Percentiles rank a stretch among this genome's conserved stretches.
These are phyloP conservation scores for Metschnikowia similis DNA, from an alignment of 805 yeast genomes.

Conservation along the genomic window DNA sequence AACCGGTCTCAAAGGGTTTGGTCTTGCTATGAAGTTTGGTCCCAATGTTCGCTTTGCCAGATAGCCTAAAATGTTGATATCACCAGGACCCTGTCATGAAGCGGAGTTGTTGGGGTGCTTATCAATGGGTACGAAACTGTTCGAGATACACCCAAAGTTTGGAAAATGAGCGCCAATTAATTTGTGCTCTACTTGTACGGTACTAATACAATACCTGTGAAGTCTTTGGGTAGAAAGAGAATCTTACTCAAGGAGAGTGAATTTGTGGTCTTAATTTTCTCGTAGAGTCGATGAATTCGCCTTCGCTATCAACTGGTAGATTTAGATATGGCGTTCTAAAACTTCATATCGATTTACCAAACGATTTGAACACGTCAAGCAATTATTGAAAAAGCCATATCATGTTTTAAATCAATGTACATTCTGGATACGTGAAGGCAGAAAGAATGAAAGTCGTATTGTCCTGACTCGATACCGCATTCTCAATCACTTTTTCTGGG, in stretches of 20 bases:
- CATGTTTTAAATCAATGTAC: slow-evolving; percentile 55
- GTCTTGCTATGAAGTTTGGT: slow-evolving; percentile 41
- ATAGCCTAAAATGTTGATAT: slow-evolving; percentile 7
- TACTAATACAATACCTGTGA: slow-evolving; percentile 59
- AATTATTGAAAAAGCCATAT: slow-evolving; percentile 36
- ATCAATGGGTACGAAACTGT: slow-evolving; percentile 32
- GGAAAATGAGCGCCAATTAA: slow-evolving; percentile 35
- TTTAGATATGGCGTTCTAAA: slow-evolving; percentile 46
- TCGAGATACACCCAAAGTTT: slow-evolving; percentile 23
- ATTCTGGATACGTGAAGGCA: slow-evolving; percentile 59
- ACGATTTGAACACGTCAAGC: slow-evolving; percentile 27
- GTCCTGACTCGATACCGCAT: neutral
- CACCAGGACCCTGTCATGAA: neutral
- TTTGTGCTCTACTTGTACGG: slow-evolving; percentile 42
- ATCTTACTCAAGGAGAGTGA: slow-evolving; percentile 57
- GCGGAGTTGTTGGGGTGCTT: neutral
- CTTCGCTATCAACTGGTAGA: slow-evolving; percentile 60
- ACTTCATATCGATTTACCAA: slow-evolving; percentile 34
- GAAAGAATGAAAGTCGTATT: slow-evolving; percentile 46
- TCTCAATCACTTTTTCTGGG: slow-evolving; percentile 2
- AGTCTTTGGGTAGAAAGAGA: slow-evolving; percentile 60
- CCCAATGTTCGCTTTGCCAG: slow-evolving; percentile 24
- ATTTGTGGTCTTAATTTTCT: slow-evolving; percentile 50
- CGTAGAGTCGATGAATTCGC: slow-evolving; percentile 46
- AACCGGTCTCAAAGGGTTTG: slow-evolving; percentile 53